Conservation (phyloP, 2,329 filamentous ascomycete species). For the Trichophyton rubrum region DNA sequence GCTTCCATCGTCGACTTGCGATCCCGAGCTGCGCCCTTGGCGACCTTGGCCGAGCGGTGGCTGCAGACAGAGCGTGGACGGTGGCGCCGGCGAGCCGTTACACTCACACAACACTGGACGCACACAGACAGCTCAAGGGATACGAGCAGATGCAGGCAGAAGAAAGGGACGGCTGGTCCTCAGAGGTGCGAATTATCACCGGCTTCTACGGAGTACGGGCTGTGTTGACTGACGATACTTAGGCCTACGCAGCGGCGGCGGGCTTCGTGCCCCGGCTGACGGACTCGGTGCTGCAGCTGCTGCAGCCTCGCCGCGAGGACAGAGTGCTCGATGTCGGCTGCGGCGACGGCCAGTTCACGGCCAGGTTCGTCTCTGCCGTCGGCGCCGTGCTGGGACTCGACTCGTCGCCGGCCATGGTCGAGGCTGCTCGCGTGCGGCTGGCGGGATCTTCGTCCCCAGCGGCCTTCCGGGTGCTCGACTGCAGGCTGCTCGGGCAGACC, state of each 20-base stretch:
- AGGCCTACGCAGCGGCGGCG: constrained; percentile 51
- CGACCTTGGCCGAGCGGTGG: too few species aligned
- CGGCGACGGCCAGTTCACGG: constrained; percentile 50
- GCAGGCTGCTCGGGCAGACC: constrained; percentile 21
- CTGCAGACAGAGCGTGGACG: too few species aligned
- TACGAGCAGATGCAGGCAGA: too few species aligned
- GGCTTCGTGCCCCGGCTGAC: constrained; percentile 53
- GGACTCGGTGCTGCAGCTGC: constrained; percentile 45
- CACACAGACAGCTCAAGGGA: not conserved
- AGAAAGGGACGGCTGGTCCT: constrained; percentile 28
- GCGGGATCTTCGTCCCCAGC: constrained; percentile 26
- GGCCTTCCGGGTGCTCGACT: constrained; percentile 25
- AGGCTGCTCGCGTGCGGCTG: constrained; percentile 31
- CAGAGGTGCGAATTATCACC: too few species aligned
- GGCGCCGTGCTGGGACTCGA: constrained; percentile 47
- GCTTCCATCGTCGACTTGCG: too few species aligned
- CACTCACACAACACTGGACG: not conserved
- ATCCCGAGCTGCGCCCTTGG: too few species aligned
- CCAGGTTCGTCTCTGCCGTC: constrained; percentile 41
- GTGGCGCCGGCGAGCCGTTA: not conserved
- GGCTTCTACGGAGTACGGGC: too few species aligned
- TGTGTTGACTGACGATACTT: too few species aligned
- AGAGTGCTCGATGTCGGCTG: constrained; percentile 51
- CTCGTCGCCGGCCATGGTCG: constrained; percentile 47
- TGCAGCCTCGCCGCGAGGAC: constrained; percentile 48